Percentiles rank a stretch among this genome's conserved stretches.
phyloP scores from a whole-genome alignment of 306 rosid genomes.

The Trifolium dubium region DNA sequence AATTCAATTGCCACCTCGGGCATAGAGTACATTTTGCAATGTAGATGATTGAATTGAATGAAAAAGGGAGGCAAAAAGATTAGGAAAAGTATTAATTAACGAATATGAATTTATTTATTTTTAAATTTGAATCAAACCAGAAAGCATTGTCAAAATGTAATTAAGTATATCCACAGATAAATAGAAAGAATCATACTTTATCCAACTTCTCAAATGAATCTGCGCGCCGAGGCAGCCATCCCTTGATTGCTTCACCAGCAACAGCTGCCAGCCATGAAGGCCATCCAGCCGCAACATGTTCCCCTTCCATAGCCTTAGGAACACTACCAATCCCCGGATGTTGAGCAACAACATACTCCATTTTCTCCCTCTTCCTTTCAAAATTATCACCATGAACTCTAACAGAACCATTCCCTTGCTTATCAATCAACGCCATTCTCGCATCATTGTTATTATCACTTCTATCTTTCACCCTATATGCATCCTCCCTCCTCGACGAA shows the following conservation, averaged over 20 bases:
- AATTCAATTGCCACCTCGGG: background rate
- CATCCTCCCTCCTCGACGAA: constrained; percentile 87
- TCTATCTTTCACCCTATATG: constrained; percentile 64
- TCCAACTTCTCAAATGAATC: constrained; percentile 97
- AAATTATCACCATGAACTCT: constrained; percentile 62
- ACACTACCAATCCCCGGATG: constrained; percentile 76
- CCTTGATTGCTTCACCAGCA: constrained; percentile 97
- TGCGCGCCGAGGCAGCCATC: constrained; percentile 94
- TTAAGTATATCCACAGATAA: constrained; percentile 30
- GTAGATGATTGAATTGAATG: background rate
- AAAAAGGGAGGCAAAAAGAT: background rate
- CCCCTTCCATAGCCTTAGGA: constrained; percentile 91
- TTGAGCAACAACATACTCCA: constrained; percentile 66
- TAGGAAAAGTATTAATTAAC: background rate
- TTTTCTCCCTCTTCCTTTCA: constrained; percentile 92
- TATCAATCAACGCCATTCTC: constrained; percentile 66
- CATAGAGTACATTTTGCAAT: background rate
- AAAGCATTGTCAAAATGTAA: constrained; percentile 33
- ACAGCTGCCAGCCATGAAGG: constrained; percentile 94
- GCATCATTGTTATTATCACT: constrained; percentile 64
- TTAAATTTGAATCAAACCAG: no score
- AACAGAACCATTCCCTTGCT: constrained; percentile 70
- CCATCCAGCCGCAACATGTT: constrained; percentile 98
- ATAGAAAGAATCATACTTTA: constrained; percentile 70
- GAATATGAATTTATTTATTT: background rate